phyloP scores from a whole-genome alignment of 2,329 filamentous ascomycete species.

The Penicillium brasilianum region DNA sequence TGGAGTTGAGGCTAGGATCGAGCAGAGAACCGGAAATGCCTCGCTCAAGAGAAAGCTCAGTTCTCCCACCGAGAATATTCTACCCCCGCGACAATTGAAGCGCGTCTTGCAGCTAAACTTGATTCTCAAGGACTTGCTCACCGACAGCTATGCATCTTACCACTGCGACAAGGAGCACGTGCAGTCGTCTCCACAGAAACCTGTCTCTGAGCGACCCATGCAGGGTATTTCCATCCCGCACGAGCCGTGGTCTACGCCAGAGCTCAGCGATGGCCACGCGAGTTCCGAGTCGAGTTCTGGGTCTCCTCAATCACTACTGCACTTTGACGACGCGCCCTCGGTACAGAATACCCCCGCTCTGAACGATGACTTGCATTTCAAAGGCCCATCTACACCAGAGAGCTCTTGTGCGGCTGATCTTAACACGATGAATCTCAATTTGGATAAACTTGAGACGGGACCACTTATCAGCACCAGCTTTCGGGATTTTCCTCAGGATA shows the following conservation, averaged over 20 bases:
- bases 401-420: not conserved
- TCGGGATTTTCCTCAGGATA: not conserved
- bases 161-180: slow-evolving; percentile 1
- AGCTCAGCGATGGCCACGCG: not conserved
- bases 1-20: not conserved
- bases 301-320: not conserved
- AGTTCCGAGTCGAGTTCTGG: slow-evolving; percentile 1
- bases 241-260: not conserved
- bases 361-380: not conserved
- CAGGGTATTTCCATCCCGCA: not conserved
- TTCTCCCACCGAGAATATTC: not conserved
- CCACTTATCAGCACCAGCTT: not conserved
- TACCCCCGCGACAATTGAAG: not conserved
- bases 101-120: slow-evolving; percentile 6
- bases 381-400: not conserved
- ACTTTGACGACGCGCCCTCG: not conserved
- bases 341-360: not conserved
- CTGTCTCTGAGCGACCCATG: not conserved
- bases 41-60: not conserved
- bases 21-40: not conserved
- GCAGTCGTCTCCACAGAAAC: not conserved
- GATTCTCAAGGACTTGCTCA: slow-evolving; percentile 5
- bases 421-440: not conserved
- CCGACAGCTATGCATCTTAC: not conserved
- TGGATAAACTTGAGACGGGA: not conserved